Base-by-base conservation (phyloP, 306 rosid genomes). In the Senna siamea region DNA sequence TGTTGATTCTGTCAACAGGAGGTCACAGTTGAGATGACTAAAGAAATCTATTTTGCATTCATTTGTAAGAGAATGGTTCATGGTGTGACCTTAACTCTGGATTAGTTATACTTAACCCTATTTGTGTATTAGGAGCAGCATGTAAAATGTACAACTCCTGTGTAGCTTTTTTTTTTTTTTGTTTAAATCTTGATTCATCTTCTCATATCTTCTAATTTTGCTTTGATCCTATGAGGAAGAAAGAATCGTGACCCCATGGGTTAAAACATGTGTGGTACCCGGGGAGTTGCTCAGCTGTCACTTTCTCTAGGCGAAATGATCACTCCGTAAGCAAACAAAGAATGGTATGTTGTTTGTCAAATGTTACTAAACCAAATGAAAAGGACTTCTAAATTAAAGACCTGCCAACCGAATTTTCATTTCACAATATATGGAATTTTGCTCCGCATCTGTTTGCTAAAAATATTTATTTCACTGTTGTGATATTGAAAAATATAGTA, bases 351-450 rank as follows among this genome's bases (percentile, higher is more conserved):
- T 60, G 66, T 74, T 61, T 78, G 74, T 74, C 78, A 69, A 69
- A 78, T 82, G 67, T 62, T 66, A 63, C 77, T 37, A 57, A 62
- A 76, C 67, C 76, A 81, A 76, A 35, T 71, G 81, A 77, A 62
- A 66, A 58, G 22, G 79, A 72, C 75, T 41, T 55, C 48, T 43
- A 38, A 43, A 18, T 68, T n/a, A 54, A 56, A 23, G 72, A 35
- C 58, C 60, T 19, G 13, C 65, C 79, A 62, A 52, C 69, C 75
- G 61, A 41, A 35, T 6, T 26, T 9, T 35, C 13, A 37, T 58
- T 22, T 20, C 26, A 14, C 53, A 40, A 28, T 20, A 9, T n/a
- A 35, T 17, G 56, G 50, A 6, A 62, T 40, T 19, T 11, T 18
- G n/a, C 9, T 48, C 6, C 2, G 37, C 74, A 6, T 51, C 20